Percentiles rank a stretch among this genome's conserved stretches.
These are phyloP conservation scores for Aspergillus awamori DNA, from an alignment of 2,329 filamentous ascomycete species.

Conservation along the genomic window DNA sequence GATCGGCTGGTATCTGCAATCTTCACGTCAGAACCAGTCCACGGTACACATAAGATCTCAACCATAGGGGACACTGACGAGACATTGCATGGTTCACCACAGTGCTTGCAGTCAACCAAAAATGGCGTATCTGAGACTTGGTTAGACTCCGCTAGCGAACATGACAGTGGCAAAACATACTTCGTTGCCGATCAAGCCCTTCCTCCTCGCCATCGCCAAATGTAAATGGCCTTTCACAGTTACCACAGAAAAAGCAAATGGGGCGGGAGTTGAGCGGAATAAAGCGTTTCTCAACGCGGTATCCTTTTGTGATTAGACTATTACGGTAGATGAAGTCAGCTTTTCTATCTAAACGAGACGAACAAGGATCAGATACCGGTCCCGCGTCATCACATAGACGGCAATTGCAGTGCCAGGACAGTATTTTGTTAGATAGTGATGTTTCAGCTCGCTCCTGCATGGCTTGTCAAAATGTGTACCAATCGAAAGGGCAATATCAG, in stretches of 20 bases:
- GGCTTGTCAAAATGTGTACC: slow-evolving; percentile 3
- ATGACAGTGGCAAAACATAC: slow-evolving; percentile 14
- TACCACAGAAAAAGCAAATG: slow-evolving; percentile 30
- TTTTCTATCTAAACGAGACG: background rate
- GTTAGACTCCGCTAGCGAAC: slow-evolving; percentile 6
- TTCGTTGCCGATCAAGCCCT: slow-evolving; percentile 19
- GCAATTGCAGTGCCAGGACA: slow-evolving; percentile 33
- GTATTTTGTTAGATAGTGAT: slow-evolving; percentile 34
- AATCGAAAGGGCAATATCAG: background rate
- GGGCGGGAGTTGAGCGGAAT: slow-evolving; percentile 31
- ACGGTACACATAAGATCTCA: background rate
- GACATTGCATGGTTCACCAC: slow-evolving; percentile 27
- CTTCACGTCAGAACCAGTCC: background rate
- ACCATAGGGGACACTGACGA: slow-evolving; percentile 18
- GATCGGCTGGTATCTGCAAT: slow-evolving; percentile 25
- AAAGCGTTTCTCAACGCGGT: slow-evolving; percentile 34
- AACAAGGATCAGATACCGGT: slow-evolving; percentile 26
- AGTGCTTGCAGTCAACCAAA: slow-evolving; percentile 25
- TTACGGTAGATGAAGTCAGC: background rate
- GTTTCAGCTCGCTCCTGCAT: slow-evolving; percentile 29
- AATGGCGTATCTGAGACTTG: slow-evolving; percentile 16
- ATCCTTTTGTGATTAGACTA: slow-evolving; percentile 36
- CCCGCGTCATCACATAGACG: slow-evolving; percentile 36
- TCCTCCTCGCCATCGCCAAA: slow-evolving; percentile 23
- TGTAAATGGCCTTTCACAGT: slow-evolving; percentile 30